These are phyloP conservation scores for Ustilago shanxiensis DNA, from an alignment of 1,284 basidiomycete species.

Conservation along the genomic window DNA sequence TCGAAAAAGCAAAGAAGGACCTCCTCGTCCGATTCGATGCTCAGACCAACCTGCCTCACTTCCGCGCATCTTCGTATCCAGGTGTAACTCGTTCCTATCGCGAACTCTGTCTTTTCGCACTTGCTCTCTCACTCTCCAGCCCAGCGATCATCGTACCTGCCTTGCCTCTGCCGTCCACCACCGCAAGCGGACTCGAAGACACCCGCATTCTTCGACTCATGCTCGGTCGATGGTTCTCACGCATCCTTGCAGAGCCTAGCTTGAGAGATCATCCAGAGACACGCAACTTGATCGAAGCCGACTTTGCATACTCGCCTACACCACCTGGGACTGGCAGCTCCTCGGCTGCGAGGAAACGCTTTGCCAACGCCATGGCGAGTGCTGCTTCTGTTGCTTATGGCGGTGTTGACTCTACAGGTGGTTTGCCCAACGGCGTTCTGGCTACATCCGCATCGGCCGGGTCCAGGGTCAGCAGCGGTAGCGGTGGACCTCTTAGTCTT, in stretches of 20 bases:
- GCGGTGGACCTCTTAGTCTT: slow-evolving; percentile 26
- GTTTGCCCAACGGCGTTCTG: slow-evolving; percentile 54
- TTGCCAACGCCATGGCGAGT: slow-evolving; percentile 54
- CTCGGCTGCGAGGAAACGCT: slow-evolving; percentile 52
- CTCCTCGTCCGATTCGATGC: slow-evolving; percentile 55
- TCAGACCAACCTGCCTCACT: slow-evolving; percentile 63
- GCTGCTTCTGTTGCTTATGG: slow-evolving; percentile 48
- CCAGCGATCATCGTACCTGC: slow-evolving; percentile 57
- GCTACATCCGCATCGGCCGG: slow-evolving; percentile 51
- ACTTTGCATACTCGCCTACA: slow-evolving; percentile 62
- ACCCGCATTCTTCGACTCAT: slow-evolving; percentile 54
- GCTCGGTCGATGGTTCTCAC: slow-evolving; percentile 59
- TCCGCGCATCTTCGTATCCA: slow-evolving; percentile 52
- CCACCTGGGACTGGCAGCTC: slow-evolving; percentile 50
- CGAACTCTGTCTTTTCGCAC: slow-evolving; percentile 58
- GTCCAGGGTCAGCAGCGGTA: slow-evolving; percentile 32
- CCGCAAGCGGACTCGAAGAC: slow-evolving; percentile 51
- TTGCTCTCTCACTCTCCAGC: slow-evolving; percentile 51
- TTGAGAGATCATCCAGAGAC: slow-evolving; percentile 60
- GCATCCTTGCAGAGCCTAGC: slow-evolving; percentile 47
- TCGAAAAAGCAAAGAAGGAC: slow-evolving; percentile 57
- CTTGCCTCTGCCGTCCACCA: slow-evolving; percentile 56
- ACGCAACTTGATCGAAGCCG: slow-evolving; percentile 62
- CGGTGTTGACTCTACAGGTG: slow-evolving; percentile 49
- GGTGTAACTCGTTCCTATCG: slow-evolving; percentile 56